Evolutionary conservation across 2,329 filamentous ascomycete genomes (phyloP).

Genomic region (Pestalotiopsis fici): DNA sequence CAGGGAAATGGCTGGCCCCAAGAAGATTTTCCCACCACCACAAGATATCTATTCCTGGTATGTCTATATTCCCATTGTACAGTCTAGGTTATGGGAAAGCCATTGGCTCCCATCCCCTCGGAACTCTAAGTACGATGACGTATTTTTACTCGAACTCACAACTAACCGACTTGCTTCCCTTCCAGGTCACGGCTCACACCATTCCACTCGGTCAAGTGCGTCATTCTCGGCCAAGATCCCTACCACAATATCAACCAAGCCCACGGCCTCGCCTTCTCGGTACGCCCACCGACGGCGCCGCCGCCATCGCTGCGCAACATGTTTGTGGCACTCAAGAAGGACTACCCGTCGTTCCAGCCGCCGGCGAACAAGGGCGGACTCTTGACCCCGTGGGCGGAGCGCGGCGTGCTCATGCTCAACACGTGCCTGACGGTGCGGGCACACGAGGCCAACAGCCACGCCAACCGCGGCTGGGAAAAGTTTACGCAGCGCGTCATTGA

Average conservation of each 20-base stretch:
- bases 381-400: conserved; percentile 90
- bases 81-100: too few species aligned
- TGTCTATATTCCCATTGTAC: conserved; percentile 21
- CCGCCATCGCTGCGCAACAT: conserved; percentile 94
- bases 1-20: conserved; percentile 70
- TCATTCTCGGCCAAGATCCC: conserved; percentile 94
- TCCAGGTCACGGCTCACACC: conserved; percentile 90
- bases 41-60: conserved; percentile 96
- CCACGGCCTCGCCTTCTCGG: conserved; percentile 94
- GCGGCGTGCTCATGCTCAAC: conserved; percentile 90
- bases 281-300: conserved; percentile 82
- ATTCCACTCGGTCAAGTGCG: conserved; percentile 83
- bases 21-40: conserved; percentile 83
- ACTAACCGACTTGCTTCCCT: background rate
- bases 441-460: conserved; percentile 83
- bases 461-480: conserved; percentile 85
- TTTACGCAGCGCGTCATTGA: conserved; percentile 94
- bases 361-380: conserved; percentile 81
- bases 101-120: background rate
- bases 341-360: conserved; percentile 78
- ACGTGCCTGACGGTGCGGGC: conserved; percentile 92
- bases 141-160: background rate
- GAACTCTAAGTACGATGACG: background rate
- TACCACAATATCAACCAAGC: conserved; percentile 97
- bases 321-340: conserved; percentile 82